Conservation (phyloP, 495 filamentous ascomycete genomes). For the Penicillium angulare region DNA sequence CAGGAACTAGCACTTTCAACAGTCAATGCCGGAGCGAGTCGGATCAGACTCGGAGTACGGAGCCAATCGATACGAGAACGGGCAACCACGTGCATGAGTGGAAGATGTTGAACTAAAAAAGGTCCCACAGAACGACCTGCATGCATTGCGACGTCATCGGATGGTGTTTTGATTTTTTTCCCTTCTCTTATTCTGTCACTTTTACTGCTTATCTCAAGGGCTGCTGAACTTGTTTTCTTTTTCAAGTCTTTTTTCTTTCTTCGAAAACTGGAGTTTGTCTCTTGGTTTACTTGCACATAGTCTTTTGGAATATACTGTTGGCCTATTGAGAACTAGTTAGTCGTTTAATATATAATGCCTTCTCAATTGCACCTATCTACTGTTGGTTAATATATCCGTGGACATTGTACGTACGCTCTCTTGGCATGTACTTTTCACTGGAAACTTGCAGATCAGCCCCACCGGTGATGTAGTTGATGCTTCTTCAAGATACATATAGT, state of each 20-base stretch:
- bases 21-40: not conserved
- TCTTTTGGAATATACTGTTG: not conserved
- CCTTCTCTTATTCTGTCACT: not conserved
- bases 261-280: not conserved
- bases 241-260: not conserved
- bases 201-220: too few relatives aligned
- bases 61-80: constrained; percentile 4
- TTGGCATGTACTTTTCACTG: too few relatives aligned
- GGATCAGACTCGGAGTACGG: not conserved
- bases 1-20: constrained; percentile 1
- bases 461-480: too few relatives aligned
- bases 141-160: constrained; percentile 7
- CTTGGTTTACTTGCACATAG: constrained; percentile 8
- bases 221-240: too few relatives aligned
- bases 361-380: not conserved
- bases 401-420: not conserved
- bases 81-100: constrained; percentile 11
- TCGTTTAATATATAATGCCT: not conserved
- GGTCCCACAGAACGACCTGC: not conserved
- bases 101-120: not conserved
- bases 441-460: too few relatives aligned
- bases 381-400: not conserved
- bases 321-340: not conserved
- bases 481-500: too few relatives aligned
- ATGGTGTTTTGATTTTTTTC: constrained; percentile 2